Conservation (phyloP, 495 filamentous ascomycete species). For the Opeltia flavorubescens region DNA sequence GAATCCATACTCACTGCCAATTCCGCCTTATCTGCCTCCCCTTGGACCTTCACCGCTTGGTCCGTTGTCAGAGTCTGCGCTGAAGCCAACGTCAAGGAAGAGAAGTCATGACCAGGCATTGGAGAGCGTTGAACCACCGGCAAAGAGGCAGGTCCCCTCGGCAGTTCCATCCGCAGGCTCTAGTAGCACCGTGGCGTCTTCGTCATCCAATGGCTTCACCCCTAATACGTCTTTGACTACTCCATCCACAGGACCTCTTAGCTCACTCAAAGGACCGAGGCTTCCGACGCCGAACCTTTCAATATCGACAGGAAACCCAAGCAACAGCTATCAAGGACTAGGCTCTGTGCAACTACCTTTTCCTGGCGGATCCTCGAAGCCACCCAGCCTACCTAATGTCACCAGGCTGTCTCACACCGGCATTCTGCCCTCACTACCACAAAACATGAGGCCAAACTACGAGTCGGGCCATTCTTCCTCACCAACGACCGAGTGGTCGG, state of each 20-base stretch:
- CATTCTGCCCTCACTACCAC: slow-evolving; percentile 39
- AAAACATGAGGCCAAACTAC: slow-evolving; percentile 17
- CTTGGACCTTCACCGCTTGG: slow-evolving; percentile 39
- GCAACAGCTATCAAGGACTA: slow-evolving; percentile 1
- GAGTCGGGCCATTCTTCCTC: slow-evolving; percentile 1
- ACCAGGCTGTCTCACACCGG: slow-evolving; percentile 30
- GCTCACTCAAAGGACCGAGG: slow-evolving; percentile 22
- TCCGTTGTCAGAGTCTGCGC: slow-evolving; percentile 31
- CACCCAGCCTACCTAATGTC: slow-evolving; percentile 42
- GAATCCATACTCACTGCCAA: slow-evolving; percentile 23
- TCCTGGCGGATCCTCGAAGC: slow-evolving; percentile 39
- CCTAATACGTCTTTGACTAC: slow-evolving; percentile 4
- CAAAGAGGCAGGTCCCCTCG: slow-evolving; percentile 42
- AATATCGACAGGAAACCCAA: slow-evolving; percentile 18
- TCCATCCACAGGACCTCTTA: background rate
- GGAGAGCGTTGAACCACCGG: slow-evolving; percentile 44
- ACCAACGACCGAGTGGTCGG: slow-evolving; percentile 6
- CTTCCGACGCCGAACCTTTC: slow-evolving; percentile 44
- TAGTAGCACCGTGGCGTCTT: slow-evolving; percentile 21
- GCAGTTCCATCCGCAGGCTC: slow-evolving; percentile 18
- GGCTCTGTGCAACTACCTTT: slow-evolving; percentile 14
- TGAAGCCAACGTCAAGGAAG: slow-evolving; percentile 41
- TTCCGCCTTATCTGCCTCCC: slow-evolving; percentile 23
- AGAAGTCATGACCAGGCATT: slow-evolving; percentile 49
- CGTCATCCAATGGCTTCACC: slow-evolving; percentile 21